A percentile compares a stretch with the other conserved stretches of the same genome.
Conservation (phyloP, 352 stramenopile species). For the Globisporangium uncinulatum region DNA sequence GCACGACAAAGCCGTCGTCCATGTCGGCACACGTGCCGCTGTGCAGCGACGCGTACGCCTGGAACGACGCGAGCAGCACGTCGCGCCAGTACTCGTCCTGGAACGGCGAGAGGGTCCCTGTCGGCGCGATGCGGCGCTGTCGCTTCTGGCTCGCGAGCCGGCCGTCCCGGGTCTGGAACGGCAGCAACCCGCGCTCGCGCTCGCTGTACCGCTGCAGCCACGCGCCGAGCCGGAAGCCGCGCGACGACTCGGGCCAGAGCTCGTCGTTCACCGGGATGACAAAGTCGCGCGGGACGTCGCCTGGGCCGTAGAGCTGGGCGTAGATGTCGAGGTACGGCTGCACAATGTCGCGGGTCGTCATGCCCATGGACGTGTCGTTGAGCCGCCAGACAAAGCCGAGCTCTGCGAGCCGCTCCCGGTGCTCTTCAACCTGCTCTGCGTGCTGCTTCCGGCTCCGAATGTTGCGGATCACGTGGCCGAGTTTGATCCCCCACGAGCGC, state of each 20-base stretch:
- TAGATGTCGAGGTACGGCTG: conserved; percentile 65
- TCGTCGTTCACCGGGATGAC: conserved; percentile 66
- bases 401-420: conserved; percentile 73
- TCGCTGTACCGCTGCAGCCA: conserved; percentile 71
- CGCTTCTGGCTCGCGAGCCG: conserved; percentile 12
- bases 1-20: conserved; percentile 53
- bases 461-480: conserved; percentile 87
- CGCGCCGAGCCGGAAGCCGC: conserved; percentile 83
- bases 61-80: conserved; percentile 57
- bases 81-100: conserved; percentile 73
- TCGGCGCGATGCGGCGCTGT: conserved; percentile 10
- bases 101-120: conserved; percentile 28
- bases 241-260: conserved; percentile 82
- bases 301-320: conserved; percentile 66
- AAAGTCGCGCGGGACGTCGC: conserved; percentile 58
- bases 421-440: conserved; percentile 74
- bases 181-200: conserved; percentile 28
- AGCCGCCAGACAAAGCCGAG: conserved; percentile 92
- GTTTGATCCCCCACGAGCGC: conserved; percentile 76
- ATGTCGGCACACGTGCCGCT: conserved; percentile 46
- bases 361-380: conserved; percentile 40
- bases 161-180: conserved; percentile 34
- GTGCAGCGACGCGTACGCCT: conserved; percentile 40
- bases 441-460: conserved; percentile 88
- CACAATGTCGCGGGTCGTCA: conserved; percentile 49